Evolutionary conservation across 345 rosid species (phyloP).

Genomic region (Eucalyptus pauciflora): DNA sequence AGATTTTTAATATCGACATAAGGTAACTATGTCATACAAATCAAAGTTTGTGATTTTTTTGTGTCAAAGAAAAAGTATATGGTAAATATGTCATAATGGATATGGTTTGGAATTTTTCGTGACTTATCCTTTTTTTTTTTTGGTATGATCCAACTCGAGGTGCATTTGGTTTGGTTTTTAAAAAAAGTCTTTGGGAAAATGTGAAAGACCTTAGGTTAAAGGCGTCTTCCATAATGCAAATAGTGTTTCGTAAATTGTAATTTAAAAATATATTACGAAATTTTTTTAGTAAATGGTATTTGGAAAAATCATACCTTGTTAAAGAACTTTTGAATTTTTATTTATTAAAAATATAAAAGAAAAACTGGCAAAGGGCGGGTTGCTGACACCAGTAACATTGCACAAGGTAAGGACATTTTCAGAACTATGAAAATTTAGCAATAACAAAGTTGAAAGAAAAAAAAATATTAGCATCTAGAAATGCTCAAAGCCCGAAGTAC

Average conservation of each 20-base stretch:
- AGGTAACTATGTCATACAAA: too few relatives aligned
- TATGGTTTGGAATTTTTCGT: too few relatives aligned
- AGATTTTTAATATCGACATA: too few relatives aligned
- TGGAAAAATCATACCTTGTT: neutral
- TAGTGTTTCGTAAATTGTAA: neutral
- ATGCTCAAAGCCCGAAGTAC: neutral
- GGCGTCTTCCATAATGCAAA: neutral
- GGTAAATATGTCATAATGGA: rapidly evolving
- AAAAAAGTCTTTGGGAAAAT: neutral
- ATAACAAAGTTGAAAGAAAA: neutral
- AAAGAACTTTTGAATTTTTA: neutral
- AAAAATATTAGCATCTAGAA: neutral
- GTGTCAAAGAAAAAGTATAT: neutral
- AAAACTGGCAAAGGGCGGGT: neutral
- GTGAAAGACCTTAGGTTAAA: neutral
- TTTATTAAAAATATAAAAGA: neutral
- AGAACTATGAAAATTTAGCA: neutral
- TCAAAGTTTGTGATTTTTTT: rapidly evolving
- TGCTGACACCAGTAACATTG: rapidly evolving
- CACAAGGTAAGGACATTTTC: neutral
- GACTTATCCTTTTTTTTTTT: neutral
- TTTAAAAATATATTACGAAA: neutral
- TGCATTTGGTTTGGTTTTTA: neutral
- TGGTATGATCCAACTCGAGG: neutral
- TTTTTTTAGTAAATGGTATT: neutral